Evolutionary conservation across 179 eudicot genomes (phyloP).

Genomic region (Corrigiola litoralis): DNA sequence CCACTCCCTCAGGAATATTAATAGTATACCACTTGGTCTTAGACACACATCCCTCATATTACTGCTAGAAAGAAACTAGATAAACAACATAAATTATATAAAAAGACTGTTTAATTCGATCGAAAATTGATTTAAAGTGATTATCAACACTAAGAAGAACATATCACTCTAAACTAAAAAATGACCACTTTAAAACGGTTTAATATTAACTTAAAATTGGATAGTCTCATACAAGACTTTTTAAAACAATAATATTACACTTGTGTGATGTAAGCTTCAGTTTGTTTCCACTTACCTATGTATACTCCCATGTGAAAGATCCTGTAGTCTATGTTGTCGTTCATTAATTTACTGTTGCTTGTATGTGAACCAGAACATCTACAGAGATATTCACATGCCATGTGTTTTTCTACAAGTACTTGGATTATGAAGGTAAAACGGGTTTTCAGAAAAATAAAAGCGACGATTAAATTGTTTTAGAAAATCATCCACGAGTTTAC

Average conservation of each 20-base stretch:
- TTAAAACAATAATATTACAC: too few species aligned
- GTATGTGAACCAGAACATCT: not conserved
- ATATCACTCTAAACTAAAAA: too few species aligned
- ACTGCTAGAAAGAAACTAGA: too few species aligned
- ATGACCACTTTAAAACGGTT: too few species aligned
- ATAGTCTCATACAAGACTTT: too few species aligned
- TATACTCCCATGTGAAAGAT: slow-evolving; percentile 14
- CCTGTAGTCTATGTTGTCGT: not conserved
- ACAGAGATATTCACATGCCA: not conserved
- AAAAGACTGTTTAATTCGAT: too few species aligned
- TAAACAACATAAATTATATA: too few species aligned
- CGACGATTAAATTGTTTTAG: not conserved
- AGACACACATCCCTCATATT: not conserved
- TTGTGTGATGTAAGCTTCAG: too few species aligned
- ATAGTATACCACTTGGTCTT: not conserved
- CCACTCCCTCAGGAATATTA: slow-evolving; percentile 8
- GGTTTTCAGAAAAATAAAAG: not conserved
- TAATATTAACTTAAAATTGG: too few species aligned
- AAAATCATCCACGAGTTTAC: slow-evolving; percentile 10
- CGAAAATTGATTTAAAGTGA: too few species aligned
- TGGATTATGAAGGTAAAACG: not conserved
- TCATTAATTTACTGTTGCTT: too few species aligned
- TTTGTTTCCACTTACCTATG: not conserved
- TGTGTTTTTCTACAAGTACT: not conserved
- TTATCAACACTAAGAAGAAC: too few species aligned